phyloP scores from a whole-genome alignment of 2,329 filamentous ascomycete species.

The Xylariaceae sp. region DNA sequence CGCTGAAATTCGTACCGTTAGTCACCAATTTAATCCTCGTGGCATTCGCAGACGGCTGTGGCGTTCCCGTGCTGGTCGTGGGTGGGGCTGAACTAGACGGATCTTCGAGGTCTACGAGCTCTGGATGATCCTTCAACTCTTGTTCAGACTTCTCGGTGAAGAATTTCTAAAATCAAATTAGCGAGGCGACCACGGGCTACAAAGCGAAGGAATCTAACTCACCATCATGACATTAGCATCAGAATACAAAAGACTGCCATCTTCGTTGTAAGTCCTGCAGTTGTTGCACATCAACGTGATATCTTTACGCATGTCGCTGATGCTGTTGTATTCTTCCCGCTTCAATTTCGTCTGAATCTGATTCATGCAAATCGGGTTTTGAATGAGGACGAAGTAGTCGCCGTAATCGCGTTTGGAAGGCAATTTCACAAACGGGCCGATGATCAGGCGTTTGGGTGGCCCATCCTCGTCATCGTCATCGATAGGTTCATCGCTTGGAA shows the following conservation, averaged over 20 bases:
- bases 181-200: constrained; percentile 30
- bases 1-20: constrained; percentile 27
- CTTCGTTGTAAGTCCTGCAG: constrained; percentile 94
- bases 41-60: constrained; percentile 51
- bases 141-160: constrained; percentile 51
- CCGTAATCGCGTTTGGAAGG: constrained; percentile 85
- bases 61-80: constrained; percentile 58
- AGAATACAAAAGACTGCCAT: constrained; percentile 82
- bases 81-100: constrained; percentile 43
- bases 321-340: constrained; percentile 81
- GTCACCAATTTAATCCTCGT: constrained; percentile 63
- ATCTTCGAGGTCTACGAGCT: constrained; percentile 52
- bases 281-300: constrained; percentile 82
- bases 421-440: constrained; percentile 88
- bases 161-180: constrained; percentile 43
- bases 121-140: constrained; percentile 48
- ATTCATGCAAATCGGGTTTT: constrained; percentile 91
- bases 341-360: constrained; percentile 93
- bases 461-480: constrained; percentile 53
- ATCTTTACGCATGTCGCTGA: constrained; percentile 77
- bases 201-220: constrained; percentile 34
- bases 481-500: constrained; percentile 47
- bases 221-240: constrained; percentile 94
- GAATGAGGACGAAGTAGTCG: constrained; percentile 93
- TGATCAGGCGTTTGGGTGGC: constrained; percentile 68